Evolutionary conservation across 2,329 filamentous ascomycete genomes (phyloP).

Genomic region (Scopulariopsis brevicaulis): DNA sequence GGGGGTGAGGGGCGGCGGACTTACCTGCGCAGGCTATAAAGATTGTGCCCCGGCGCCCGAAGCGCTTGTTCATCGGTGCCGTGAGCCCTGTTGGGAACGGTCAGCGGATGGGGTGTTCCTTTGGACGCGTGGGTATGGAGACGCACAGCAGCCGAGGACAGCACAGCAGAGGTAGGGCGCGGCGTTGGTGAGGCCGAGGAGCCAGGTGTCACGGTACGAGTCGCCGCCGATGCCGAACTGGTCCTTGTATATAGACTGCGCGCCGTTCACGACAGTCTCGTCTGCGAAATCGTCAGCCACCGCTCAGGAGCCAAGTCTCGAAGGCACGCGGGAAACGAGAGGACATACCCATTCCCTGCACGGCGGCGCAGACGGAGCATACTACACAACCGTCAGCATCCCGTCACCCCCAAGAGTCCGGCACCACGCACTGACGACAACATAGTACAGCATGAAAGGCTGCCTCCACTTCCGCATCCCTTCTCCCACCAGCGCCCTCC

Average conservation of each 20-base stretch:
- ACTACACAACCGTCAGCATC: constrained; percentile 16
- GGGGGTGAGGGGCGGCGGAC: constrained; percentile 23
- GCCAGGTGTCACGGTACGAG: constrained; percentile 39
- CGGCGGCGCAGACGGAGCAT: constrained; percentile 59
- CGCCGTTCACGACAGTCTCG: constrained; percentile 59
- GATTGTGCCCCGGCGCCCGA: constrained; percentile 61
- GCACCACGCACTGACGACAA: constrained; percentile 38
- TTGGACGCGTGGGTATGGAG: background rate
- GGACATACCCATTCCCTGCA: constrained; percentile 47
- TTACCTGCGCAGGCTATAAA: constrained; percentile 49
- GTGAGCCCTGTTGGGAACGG: constrained; percentile 35
- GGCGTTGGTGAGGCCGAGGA: constrained; percentile 49
- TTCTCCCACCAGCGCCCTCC: constrained; percentile 45
- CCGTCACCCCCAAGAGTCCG: constrained; percentile 1
- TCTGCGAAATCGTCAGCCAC: constrained; percentile 18
- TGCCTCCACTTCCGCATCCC: constrained; percentile 58
- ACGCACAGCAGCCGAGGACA: constrained; percentile 51
- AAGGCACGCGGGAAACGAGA: background rate
- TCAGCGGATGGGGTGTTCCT: background rate
- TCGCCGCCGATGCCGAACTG: constrained; percentile 49
- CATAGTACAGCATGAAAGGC: constrained; percentile 51
- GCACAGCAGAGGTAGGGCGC: constrained; percentile 57
- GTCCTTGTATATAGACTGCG: constrained; percentile 51
- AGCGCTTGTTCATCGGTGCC: constrained; percentile 57
- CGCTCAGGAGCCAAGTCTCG: background rate